Evolutionary conservation across 78 protist genomes (phyloP), one percentile per base, ranked within the genome.

Genomic region (Trichosphaerium sp.): DNA sequence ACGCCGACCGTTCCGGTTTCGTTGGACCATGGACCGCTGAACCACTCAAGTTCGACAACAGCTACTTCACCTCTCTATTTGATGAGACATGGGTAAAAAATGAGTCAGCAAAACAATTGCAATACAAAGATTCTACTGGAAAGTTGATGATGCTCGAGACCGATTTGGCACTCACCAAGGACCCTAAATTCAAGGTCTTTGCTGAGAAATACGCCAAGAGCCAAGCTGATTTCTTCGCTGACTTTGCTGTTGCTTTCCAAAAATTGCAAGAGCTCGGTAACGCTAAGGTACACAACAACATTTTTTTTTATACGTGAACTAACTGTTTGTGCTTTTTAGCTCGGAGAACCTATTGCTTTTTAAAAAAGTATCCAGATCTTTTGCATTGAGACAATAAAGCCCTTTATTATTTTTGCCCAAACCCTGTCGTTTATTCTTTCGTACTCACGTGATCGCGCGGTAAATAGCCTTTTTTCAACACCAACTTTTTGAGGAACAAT

Each of bases 21-120:
- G 49, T 25, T 0, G 90, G 90, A 4, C 90, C 90, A 0, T 84
- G 90, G 90, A 78, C 90, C 14, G 61, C 21, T 31, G 29, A 26
- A 34, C 81, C 75, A 35, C 41, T 41, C 65, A 57, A 42, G 37
- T 69, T 83, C 60, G 8, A 62, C 72, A 83, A 75, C 74, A 47
- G 23, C 7, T 83, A 52, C 80, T 83, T 35, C 71, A 0, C 4
- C 34, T 52, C 43, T 29, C 80, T 83, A 29, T 39, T 78, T 25
- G 35, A 39, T 42, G 56, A 57, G 49, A 49, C 59, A 10, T 59
- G 65, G 65, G 39, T 26, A 59, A 32, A 23, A 18, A 59, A 18
- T 58, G 66, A 59, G 5, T 23, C 71, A 60, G 69, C 65, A 51
- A 1, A 1, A 35, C 74, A 69, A 75, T 78, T 37, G 74, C 32